Evolutionary conservation across 768 basidiomycete genomes (phyloP).

Genomic region (Chlorophyllum brunneum): DNA sequence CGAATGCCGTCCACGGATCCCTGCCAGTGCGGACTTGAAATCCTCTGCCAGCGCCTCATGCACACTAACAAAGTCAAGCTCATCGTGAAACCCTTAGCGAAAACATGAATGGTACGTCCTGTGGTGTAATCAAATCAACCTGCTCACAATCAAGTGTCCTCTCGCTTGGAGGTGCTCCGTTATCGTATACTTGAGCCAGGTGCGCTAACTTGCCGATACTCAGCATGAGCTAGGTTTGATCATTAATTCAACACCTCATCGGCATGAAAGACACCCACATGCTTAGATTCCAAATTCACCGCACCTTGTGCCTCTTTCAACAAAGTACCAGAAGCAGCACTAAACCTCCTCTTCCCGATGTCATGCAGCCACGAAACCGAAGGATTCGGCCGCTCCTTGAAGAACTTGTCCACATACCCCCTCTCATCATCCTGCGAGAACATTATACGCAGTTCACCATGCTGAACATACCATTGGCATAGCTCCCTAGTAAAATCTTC

Average conservation of each 20-base stretch:
- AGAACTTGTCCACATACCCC: conserved; percentile 69
- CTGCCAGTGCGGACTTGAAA: conserved; percentile 47
- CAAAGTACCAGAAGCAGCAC: conserved; percentile 60
- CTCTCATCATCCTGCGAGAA: conserved; percentile 73
- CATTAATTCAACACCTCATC: conserved; percentile 14
- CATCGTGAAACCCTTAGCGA: conserved; percentile 86
- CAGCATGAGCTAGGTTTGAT: conserved; percentile 65
- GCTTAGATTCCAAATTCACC: conserved; percentile 62
- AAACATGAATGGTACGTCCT: neutral
- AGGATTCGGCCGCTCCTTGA: conserved; percentile 53
- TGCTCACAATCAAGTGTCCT: conserved; percentile 51
- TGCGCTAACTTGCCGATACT: conserved; percentile 88
- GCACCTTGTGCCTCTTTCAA: conserved; percentile 57
- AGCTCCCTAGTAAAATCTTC: conserved; percentile 85
- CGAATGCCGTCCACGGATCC: conserved; percentile 54
- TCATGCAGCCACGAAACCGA: conserved; percentile 87
- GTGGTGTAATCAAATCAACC: neutral
- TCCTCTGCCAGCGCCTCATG: conserved; percentile 67
- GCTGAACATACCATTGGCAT: conserved; percentile 91
- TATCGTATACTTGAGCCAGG: conserved; percentile 73
- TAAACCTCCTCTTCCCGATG: conserved; percentile 64
- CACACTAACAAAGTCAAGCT: conserved; percentile 82
- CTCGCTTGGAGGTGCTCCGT: conserved; percentile 42
- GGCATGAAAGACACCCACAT: conserved; percentile 47
- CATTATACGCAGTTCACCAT: conserved; percentile 79